Base-by-base conservation (phyloP, 2,329 filamentous ascomycete species). In the Phaeosphaeria sp. region DNA sequence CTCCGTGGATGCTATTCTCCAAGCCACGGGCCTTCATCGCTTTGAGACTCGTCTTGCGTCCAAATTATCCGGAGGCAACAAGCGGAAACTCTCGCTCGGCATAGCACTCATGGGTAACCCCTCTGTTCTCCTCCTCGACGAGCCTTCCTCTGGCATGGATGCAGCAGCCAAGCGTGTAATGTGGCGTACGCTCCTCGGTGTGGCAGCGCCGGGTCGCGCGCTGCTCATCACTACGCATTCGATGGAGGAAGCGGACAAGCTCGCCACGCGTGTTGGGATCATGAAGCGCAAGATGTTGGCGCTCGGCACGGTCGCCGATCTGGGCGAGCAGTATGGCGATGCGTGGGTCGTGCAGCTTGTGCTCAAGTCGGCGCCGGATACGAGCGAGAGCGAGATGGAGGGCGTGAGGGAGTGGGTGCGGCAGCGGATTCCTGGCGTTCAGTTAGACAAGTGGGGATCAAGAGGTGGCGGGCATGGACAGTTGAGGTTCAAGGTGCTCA, bases 71-170 rank as follows among this genome's bases (percentile, higher is more conserved):
- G 93, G 94, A 8, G 94, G 94, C 27, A 97, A 97, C 79, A 96
- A 96, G 80, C 85, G 93, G n/a, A 98, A 97, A 77, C 81, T 98
- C 1, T 92, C 88, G 18, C 84, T 97, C 0, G 93, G 91, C 2
- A 96, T 97, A 54, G 93, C 94, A 0, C 81, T 98, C 1, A 96
- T 97, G 85, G 94, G 93, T 3, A 96, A 97, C 67, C 93, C 93
- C 0, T 87, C 89, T 0, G 93, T 97, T 0, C 81, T 98, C 1
- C 83, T 97, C 0, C 88, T 97, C 1, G 94, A 98, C 70, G 94
- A 97, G 73, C 94, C 94, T 0, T 91, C 87, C 0, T 93, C 89
- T 0, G 93, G 93, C 0, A 91, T 97, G 80, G 94, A 98, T 68
- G 93, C 93, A 0, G 92, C 92, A 0, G 90, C 92, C 0, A 97